Evolutionary conservation across 108 stramenopile genomes (phyloP).

Genomic region (Nannochloropsis gaditana): DNA sequence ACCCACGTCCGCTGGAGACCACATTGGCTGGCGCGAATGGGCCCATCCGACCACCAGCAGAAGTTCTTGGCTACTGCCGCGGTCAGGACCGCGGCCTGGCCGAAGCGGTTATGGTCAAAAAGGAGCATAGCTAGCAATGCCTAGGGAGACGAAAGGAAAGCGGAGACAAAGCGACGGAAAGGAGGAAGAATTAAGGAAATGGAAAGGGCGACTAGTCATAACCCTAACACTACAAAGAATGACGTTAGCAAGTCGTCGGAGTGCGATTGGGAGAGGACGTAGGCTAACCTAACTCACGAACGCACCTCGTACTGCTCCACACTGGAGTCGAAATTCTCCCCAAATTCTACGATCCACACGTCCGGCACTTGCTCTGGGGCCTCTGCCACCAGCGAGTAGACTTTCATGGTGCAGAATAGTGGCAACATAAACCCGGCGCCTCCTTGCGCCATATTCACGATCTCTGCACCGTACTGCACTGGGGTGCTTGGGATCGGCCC

Average conservation of each 20-base stretch:
- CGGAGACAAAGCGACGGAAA: not conserved
- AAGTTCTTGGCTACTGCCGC: not conserved
- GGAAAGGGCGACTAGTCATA: not conserved
- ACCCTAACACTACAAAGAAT: too few relatives aligned
- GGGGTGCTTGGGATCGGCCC: not conserved
- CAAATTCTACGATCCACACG: not conserved
- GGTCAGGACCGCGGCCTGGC: not conserved
- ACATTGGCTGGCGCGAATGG: not conserved
- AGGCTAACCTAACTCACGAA: not conserved
- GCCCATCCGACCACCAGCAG: not conserved
- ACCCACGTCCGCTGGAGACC: not conserved
- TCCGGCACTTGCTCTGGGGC: not conserved
- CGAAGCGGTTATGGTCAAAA: not conserved
- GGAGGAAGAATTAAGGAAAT: not conserved
- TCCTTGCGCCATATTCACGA: not conserved
- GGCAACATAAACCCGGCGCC: not conserved
- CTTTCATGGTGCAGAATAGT: not conserved
- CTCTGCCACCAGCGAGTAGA: not conserved
- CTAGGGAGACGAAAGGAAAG: not conserved
- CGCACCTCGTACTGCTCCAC: not conserved
- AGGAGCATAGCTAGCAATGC: not conserved
- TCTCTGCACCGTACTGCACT: not conserved
- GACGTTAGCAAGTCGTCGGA: too few relatives aligned
- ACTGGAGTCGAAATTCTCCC: not conserved
- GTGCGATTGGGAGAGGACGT: too few relatives aligned